These are phyloP conservation scores for Cercis canadensis DNA, from an alignment of 306 rosid genomes.

Conservation along the genomic window DNA sequence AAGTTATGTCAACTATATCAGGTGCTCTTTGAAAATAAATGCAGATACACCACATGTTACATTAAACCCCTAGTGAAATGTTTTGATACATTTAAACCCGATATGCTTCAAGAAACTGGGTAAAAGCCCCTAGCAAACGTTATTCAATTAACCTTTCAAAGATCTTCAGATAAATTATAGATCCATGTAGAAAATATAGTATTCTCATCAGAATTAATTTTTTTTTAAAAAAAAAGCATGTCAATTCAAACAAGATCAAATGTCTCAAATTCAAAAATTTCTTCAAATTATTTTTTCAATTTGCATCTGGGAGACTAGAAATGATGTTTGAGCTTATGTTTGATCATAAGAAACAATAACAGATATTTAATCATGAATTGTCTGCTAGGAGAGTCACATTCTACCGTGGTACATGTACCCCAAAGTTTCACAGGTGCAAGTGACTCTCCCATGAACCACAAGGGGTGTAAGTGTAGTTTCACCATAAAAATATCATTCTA, in stretches of 20 bases:
- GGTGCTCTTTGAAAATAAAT: slow-evolving; percentile 21
- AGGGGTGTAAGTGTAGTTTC: slow-evolving; percentile 11
- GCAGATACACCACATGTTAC: slow-evolving; percentile 13
- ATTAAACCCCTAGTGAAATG: slow-evolving; percentile 2
- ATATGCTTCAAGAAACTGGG: neutral
- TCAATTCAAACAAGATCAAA: neutral
- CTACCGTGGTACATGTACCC: slow-evolving; percentile 6
- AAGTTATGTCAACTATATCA: slow-evolving; percentile 31
- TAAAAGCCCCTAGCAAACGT: too few species aligned
- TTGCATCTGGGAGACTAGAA: slow-evolving; percentile 22
- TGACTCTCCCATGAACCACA: slow-evolving; percentile 24
- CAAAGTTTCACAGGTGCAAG: slow-evolving; percentile 25
- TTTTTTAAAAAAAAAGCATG: too few species aligned
- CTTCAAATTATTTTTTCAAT: slow-evolving; percentile 9
- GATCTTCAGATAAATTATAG: slow-evolving; percentile 5
- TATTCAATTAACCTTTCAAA: neutral
- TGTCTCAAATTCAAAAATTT: slow-evolving; percentile 25
- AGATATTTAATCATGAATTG: slow-evolving; percentile 6
- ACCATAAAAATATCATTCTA: neutral
- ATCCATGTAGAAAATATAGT: neutral
- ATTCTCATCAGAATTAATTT: neutral
- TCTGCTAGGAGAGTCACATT: slow-evolving; percentile 30
- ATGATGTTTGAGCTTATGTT: slow-evolving; percentile 32
- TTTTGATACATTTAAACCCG: neutral
- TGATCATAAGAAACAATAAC: slow-evolving; percentile 16